phyloP scores from a whole-genome alignment of 371 early-diverging fungal species.

The Rhizomucor pusillus region DNA sequence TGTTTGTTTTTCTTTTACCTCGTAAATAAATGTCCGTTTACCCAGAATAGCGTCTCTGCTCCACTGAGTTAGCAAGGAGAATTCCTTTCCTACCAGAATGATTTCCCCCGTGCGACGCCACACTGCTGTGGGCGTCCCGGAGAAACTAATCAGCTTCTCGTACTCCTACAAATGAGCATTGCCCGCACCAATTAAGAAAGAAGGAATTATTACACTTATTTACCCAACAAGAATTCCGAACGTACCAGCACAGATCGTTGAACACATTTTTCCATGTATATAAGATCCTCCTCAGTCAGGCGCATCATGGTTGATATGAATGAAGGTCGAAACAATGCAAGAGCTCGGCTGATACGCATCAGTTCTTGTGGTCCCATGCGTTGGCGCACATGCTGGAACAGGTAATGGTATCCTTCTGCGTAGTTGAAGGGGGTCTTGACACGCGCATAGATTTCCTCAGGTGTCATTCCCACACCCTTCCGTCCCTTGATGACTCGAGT shows the following conservation, averaged over 20 bases:
- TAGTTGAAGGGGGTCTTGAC: conserved; percentile 74
- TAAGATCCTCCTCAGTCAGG: conserved; percentile 85
- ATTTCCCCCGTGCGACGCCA: conserved; percentile 91
- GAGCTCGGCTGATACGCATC: conserved; percentile 84
- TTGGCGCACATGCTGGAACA: conserved; percentile 71
- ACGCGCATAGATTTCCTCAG: conserved; percentile 19
- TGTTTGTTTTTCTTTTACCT: conserved; percentile 28
- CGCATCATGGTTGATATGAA: conserved; percentile 91
- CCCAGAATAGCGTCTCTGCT: conserved; percentile 63
- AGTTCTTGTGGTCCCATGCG: conserved; percentile 86
- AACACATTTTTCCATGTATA: conserved; percentile 93
- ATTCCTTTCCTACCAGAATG: conserved; percentile 83
- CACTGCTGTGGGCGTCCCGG: conserved; percentile 87
- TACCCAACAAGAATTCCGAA: not conserved
- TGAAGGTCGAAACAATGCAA: conserved; percentile 89
- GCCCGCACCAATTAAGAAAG: not conserved
- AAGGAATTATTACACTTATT: not conserved
- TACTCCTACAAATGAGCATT: conserved; percentile 57
- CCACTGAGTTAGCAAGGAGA: conserved; percentile 82
- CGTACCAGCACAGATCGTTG: conserved; percentile 77
- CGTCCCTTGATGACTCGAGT: conserved; percentile 12
- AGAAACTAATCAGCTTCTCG: conserved; percentile 79
- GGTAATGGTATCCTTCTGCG: conserved; percentile 85
- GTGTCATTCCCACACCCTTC: conserved; percentile 15
- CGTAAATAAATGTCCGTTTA: conserved; percentile 71